A percentile compares a stretch with the other conserved stretches of the same genome.
Conservation (phyloP, 2,329 filamentous ascomycete species). For the Beauveria rudraprayagi region DNA sequence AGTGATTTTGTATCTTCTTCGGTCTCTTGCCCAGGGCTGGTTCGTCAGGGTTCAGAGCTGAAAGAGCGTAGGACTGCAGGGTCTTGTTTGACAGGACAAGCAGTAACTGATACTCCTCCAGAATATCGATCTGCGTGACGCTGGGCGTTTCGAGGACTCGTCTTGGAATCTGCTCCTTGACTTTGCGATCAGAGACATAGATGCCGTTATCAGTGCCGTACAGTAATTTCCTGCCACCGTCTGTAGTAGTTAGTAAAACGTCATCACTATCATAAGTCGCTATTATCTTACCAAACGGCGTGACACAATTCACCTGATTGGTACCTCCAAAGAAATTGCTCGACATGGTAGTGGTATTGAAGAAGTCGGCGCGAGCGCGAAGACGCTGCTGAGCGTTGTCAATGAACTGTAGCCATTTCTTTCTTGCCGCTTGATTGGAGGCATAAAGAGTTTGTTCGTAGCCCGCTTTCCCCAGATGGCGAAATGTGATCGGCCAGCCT, state of each 20-base stretch:
- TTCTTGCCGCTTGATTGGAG: slow-evolving; percentile 73
- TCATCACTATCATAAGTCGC: slow-evolving; percentile 4
- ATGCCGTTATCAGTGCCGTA: slow-evolving; percentile 93
- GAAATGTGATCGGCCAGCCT: slow-evolving; percentile 91
- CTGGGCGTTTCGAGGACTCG: slow-evolving; percentile 78
- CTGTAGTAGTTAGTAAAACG: slow-evolving; percentile 34
- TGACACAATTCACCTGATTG: slow-evolving; percentile 89
- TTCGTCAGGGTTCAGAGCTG: slow-evolving; percentile 79
- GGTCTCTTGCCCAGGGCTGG: slow-evolving; percentile 73
- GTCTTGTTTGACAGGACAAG: slow-evolving; percentile 91
- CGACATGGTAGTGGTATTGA: slow-evolving; percentile 61
- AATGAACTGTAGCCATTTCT: slow-evolving; percentile 97
- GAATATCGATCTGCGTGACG: slow-evolving; percentile 90
- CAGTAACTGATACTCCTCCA: slow-evolving; percentile 90
- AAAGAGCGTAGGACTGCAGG: slow-evolving; percentile 78
- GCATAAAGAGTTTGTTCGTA: slow-evolving; percentile 90
- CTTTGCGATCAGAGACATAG: slow-evolving; percentile 83
- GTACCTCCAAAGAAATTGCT: slow-evolving; percentile 51
- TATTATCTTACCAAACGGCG: slow-evolving; percentile 67
- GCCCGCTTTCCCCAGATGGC: slow-evolving; percentile 88
- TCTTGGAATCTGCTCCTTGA: slow-evolving; percentile 72
- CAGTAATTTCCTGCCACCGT: slow-evolving; percentile 89
- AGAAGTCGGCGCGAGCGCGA: slow-evolving; percentile 82
- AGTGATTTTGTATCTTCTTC: slow-evolving; percentile 94
- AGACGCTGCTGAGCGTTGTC: slow-evolving; percentile 83